A percentile compares a stretch with the other conserved stretches of the same genome.
phyloP scores from a whole-genome alignment of 805 yeast genomes.

The Hanseniaspora vineae region DNA sequence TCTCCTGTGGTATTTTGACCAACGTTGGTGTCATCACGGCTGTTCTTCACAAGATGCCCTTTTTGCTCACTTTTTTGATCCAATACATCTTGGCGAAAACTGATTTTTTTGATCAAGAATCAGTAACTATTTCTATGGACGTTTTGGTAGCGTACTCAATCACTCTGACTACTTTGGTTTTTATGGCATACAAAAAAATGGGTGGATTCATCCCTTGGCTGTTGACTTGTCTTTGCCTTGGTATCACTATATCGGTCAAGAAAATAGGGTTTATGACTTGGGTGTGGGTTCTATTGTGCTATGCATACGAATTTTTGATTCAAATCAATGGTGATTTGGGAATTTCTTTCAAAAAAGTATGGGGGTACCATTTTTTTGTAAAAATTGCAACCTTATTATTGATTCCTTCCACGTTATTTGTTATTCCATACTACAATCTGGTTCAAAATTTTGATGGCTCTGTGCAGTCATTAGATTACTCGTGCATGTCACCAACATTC shows the following conservation, averaged over 20 bases:
- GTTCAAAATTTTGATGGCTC: slow-evolving; percentile 27
- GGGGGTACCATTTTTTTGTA: slow-evolving; percentile 2
- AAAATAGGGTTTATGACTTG: neutral
- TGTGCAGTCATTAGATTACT: slow-evolving; percentile 34
- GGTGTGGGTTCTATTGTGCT: neutral
- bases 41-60: neutral
- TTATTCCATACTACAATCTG: slow-evolving; percentile 11
- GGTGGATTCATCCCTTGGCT: neutral
- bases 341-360: neutral
- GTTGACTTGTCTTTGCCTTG: neutral
- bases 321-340: neutral
- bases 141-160: neutral
- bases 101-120: neutral
- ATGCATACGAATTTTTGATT: neutral
- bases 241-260: neutral
- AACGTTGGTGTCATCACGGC: too few relatives aligned
- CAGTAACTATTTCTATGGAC: neutral
- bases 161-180: neutral
- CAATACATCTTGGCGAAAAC: neutral
- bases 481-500: slow-evolving; percentile 53
- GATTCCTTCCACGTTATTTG: slow-evolving; percentile 3
- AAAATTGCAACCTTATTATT: slow-evolving; percentile 7
- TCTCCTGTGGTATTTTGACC: too few relatives aligned
- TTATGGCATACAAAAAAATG: neutral
- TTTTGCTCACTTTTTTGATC: neutral